Base-by-base conservation (phyloP, 208 protist genomes). In the Entamoeba histolytica region DNA sequence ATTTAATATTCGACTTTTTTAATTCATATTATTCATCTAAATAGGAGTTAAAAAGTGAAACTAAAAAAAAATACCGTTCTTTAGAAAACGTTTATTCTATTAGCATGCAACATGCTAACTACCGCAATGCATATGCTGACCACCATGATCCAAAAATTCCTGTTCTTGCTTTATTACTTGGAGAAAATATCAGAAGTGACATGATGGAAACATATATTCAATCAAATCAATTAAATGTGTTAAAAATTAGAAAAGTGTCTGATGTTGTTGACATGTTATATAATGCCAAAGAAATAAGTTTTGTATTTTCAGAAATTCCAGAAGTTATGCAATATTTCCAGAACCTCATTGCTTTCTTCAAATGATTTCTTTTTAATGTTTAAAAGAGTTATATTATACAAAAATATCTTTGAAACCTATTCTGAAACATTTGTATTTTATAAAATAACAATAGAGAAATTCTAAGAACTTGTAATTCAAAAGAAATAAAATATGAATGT, bases 301-400 rank as follows among this genome's bases (percentile, higher is more conserved):
- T 98, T 99, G 4, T 98, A 99, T 95, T 98, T 99, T 92, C 94
- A 97, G 91, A 98, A 98, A 93, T 49, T 87, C 35, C 98, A 97
- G 91, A 97, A 99, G 57, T 97, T 97, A 94, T 98, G 99, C 96
- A 99, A 98, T 69, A 93, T 96, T 87, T 49, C 95, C 61, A 95
- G 95, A 35, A 98, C 97, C 94, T 98, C 99, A 31, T 99, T 99
- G 99, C 99, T 99, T 95, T 98, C 99, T 91, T 96, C 97, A 52
- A n/a, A 19, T n/a, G n/a, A n/a, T n/a, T n/a, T n/a, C n/a, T n/a
- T n/a, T n/a, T n/a, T n/a, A n/a, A n/a, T n/a, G n/a, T n/a, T n/a
- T n/a, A n/a, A n/a, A n/a, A n/a, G n/a, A n/a, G n/a, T n/a, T n/a
- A n/a, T n/a, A n/a, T n/a, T n/a, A n/a, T n/a, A n/a, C n/a, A n/a